These are phyloP conservation scores for Termitomyces eurrhizus DNA, from an alignment of 768 basidiomycete species.

Conservation along the genomic window DNA sequence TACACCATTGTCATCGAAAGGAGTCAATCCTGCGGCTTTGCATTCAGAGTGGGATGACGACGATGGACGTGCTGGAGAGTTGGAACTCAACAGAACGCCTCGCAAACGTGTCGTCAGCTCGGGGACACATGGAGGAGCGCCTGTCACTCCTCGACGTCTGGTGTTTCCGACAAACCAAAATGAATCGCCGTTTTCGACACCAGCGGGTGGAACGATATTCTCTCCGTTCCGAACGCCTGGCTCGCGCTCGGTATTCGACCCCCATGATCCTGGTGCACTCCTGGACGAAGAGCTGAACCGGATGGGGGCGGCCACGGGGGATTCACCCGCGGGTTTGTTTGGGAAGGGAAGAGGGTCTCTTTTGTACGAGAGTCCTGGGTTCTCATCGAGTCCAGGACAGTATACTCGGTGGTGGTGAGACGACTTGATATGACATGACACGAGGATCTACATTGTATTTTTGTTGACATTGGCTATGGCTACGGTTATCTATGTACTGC, in stretches of 20 bases:
- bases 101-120: conserved; percentile 28
- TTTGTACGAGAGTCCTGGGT: conserved; percentile 73
- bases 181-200: conserved; percentile 40
- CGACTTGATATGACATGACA: not conserved
- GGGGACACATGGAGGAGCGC: conserved; percentile 16
- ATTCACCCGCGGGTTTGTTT: conserved; percentile 67
- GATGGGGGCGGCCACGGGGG: conserved; percentile 37
- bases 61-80: conserved; percentile 12
- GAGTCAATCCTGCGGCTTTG: conserved; percentile 31
- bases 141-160: conserved; percentile 35
- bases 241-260: conserved; percentile 56
- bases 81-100: conserved; percentile 33
- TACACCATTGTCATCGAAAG: conserved; percentile 20
- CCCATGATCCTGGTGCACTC: conserved; percentile 63
- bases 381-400: conserved; percentile 49
- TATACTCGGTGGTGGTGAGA: conserved; percentile 49
- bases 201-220: conserved; percentile 22
- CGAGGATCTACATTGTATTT: not conserved
- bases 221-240: conserved; percentile 49
- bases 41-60: conserved; percentile 17
- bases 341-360: conserved; percentile 50
- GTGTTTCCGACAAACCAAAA: conserved; percentile 31
- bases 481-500: not conserved
- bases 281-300: conserved; percentile 72
- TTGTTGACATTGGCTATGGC: not conserved